Evolutionary conservation across 441 rosid genomes (phyloP).

Genomic region (Croton setiger): DNA sequence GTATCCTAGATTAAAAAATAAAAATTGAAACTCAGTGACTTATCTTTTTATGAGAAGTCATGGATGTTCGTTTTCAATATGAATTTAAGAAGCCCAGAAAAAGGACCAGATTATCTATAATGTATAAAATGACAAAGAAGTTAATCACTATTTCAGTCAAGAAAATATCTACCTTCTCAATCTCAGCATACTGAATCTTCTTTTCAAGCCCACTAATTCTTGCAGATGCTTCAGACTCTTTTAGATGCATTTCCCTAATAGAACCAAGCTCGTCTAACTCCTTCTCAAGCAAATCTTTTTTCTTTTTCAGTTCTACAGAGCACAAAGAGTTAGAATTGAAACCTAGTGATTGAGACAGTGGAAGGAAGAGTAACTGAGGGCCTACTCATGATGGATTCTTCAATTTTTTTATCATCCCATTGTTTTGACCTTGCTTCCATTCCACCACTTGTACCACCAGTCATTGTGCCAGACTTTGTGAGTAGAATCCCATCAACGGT

Average conservation of each 20-base stretch:
- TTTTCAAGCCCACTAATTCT: conserved; percentile 96
- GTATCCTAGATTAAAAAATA: neutral
- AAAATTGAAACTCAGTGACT: neutral
- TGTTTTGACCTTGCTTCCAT: conserved; percentile 98
- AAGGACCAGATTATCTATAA: neutral
- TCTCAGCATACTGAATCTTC: conserved; percentile 95
- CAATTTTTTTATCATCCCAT: conserved; percentile 97
- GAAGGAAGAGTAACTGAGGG: neutral
- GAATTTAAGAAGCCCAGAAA: neutral
- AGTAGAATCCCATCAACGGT: conserved; percentile 95
- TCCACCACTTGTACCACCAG: conserved; percentile 99
- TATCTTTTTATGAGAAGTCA: neutral
- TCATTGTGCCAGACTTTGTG: conserved; percentile 98
- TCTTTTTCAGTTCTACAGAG: conserved; percentile 64
- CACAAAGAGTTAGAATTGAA: conserved; percentile 26
- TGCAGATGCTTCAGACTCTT: conserved; percentile 92
- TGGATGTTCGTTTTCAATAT: neutral
- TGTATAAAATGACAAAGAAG: neutral
- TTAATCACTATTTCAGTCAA: neutral
- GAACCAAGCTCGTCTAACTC: conserved; percentile 90
- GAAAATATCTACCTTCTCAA: conserved; percentile 68
- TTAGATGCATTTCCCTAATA: conserved; percentile 92
- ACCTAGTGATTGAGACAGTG: neutral
- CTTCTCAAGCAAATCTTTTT: conserved; percentile 74
- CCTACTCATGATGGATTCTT: conserved; percentile 51